A percentile compares a stretch with the other conserved stretches of the same genome.
These are phyloP conservation scores for Colletotrichum zoysiae DNA, from an alignment of 2,329 filamentous ascomycete genomes.

Conservation along the genomic window DNA sequence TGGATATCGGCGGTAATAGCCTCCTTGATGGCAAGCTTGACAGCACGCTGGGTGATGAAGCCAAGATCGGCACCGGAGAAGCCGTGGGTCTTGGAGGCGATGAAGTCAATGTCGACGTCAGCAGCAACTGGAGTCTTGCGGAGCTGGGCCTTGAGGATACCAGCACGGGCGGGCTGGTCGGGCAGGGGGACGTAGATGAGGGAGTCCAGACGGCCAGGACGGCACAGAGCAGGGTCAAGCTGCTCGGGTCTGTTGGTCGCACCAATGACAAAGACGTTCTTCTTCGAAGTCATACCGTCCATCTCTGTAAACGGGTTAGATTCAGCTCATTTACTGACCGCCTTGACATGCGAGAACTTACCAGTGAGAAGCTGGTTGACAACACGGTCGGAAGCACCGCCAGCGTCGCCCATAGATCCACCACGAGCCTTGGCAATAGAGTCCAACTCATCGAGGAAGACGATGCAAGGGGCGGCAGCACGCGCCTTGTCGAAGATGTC, in stretches of 20 bases:
- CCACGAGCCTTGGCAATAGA: conserved; percentile 99
- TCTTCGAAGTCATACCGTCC: conserved; percentile 99
- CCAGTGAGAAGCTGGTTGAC: conserved; percentile 99
- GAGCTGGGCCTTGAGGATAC: conserved; percentile 94
- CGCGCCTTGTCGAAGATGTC: conserved; percentile 99
- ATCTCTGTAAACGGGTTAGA: conserved; percentile 73
- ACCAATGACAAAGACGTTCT: conserved; percentile 99
- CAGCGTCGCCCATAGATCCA: conserved; percentile 94
- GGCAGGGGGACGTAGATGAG: conserved; percentile 98
- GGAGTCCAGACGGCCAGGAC: conserved; percentile 98
- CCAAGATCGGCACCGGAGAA: conserved; percentile 99
- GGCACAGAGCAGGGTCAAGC: conserved; percentile 96
- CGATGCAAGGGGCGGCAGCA: conserved; percentile 96
- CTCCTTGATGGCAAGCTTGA: conserved; percentile 99
- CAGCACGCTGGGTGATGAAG: conserved; percentile 98
- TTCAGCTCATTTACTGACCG: background rate
- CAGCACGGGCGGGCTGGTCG: conserved; percentile 87
- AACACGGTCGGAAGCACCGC: conserved; percentile 98
- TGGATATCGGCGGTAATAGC: conserved; percentile 91
- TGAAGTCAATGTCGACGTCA: conserved; percentile 91
- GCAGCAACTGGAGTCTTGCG: conserved; percentile 94
- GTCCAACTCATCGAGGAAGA: conserved; percentile 98
- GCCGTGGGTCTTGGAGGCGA: conserved; percentile 96
- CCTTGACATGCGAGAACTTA: conserved; percentile 60
- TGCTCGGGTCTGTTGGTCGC: conserved; percentile 99